phyloP scores from a whole-genome alignment of 2,329 filamentous ascomycete genomes.

The Pseudopithomyces maydicus region DNA sequence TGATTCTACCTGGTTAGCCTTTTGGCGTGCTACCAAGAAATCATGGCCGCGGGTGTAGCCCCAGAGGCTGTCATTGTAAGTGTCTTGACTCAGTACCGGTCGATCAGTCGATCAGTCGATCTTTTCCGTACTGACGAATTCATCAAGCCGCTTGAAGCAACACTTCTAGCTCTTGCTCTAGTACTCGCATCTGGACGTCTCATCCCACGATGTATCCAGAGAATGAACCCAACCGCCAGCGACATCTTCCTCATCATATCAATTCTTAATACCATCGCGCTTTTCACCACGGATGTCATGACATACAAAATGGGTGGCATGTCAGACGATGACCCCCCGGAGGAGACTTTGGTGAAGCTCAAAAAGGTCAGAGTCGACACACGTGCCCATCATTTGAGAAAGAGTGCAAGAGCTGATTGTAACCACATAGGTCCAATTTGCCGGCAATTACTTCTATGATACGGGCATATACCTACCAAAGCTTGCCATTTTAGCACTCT shows the following conservation, averaged over 20 bases:
- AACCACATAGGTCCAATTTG: slow-evolving; percentile 9
- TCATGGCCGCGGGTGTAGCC: background rate
- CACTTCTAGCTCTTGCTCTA: slow-evolving; percentile 12
- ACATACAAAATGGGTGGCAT: slow-evolving; percentile 27
- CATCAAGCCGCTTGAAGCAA: background rate
- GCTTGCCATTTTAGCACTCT: slow-evolving; percentile 14
- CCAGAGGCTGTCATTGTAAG: background rate
- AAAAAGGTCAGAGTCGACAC: slow-evolving; percentile 19
- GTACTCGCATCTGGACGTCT: slow-evolving; percentile 23
- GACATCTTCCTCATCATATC: slow-evolving; percentile 23
- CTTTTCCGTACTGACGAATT: background rate
- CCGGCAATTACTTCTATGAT: slow-evolving; percentile 16
- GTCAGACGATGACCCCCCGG: slow-evolving; percentile 16
- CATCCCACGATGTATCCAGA: slow-evolving; percentile 20
- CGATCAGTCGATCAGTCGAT: background rate
- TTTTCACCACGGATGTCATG: slow-evolving; percentile 25
- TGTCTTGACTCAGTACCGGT: background rate
- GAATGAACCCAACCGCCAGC: slow-evolving; percentile 19
- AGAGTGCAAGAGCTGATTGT: background rate
- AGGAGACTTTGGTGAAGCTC: slow-evolving; percentile 13
- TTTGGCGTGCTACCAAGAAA: background rate
- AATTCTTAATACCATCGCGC: slow-evolving; percentile 19
- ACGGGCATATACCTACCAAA: slow-evolving; percentile 13
- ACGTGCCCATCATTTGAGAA: background rate
- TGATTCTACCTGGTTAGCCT: background rate